Conservation (phyloP, 768 basidiomycete species). For the Gyrodon lividus region DNA sequence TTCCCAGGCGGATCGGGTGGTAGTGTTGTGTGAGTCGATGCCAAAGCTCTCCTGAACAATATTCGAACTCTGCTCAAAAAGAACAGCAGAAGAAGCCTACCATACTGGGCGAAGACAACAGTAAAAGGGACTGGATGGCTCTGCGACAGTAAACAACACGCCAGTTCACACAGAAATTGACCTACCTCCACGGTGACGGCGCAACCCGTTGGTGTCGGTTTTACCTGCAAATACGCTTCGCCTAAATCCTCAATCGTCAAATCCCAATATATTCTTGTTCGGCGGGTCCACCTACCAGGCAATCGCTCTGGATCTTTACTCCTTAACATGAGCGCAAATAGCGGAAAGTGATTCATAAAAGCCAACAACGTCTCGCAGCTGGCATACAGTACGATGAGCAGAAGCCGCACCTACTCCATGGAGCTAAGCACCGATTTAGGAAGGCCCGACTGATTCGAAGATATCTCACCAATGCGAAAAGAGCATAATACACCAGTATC, state of each 20-base stretch:
- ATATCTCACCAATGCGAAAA: conserved; percentile 65
- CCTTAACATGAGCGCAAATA: conserved; percentile 84
- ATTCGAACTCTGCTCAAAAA: conserved; percentile 1
- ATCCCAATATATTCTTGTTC: neutral
- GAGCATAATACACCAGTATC: conserved; percentile 76
- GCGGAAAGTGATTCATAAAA: conserved; percentile 89
- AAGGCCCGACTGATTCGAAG: neutral
- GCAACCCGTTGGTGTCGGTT: conserved; percentile 27
- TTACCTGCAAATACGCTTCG: conserved; percentile 24
- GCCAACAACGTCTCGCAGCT: conserved; percentile 62
- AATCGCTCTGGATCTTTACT: conserved; percentile 80
- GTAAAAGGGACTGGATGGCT: conserved; percentile 53
- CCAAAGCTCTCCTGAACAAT: conserved; percentile 46
- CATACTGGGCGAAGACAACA: conserved; percentile 58
- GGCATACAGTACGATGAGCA: conserved; percentile 58
- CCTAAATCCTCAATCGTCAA: conserved; percentile 16
- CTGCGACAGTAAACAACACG: conserved; percentile 30
- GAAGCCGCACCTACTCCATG: conserved; percentile 46
- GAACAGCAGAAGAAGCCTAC: conserved; percentile 26
- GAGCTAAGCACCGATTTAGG: neutral
- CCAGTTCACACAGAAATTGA: neutral
- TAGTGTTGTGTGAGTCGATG: conserved; percentile 52
- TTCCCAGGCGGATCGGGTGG: conserved; percentile 55
- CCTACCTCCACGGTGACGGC: conserved; percentile 22
- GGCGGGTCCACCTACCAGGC: conserved; percentile 52